A percentile compares a stretch with the other conserved stretches of the same genome.
Evolutionary conservation across 2,329 filamentous ascomycete species (phyloP).

Genomic region (Cladosporium cucumerinum): DNA sequence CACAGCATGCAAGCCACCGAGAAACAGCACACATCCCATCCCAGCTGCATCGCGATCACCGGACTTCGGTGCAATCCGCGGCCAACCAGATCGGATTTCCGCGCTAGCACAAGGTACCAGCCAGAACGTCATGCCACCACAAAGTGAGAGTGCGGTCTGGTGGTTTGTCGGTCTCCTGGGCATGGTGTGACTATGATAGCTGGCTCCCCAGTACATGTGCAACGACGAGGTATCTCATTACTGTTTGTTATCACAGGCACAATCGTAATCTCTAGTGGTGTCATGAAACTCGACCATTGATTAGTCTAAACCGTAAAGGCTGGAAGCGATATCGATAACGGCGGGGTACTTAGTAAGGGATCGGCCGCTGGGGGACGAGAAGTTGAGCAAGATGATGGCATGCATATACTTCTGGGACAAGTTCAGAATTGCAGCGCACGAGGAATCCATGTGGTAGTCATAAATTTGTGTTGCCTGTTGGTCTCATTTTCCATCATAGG

Average conservation of each 20-base stretch:
- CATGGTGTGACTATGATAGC: not conserved
- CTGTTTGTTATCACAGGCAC: not conserved
- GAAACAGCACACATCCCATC: not conserved
- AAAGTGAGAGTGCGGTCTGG: not conserved
- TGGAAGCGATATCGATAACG: slow-evolving; percentile 1
- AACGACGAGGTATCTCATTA: not conserved
- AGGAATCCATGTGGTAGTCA: not conserved
- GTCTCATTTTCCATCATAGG: not conserved
- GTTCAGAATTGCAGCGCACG: not conserved
- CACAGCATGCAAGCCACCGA: not conserved
- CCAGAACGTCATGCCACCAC: not conserved
- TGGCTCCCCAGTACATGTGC: not conserved
- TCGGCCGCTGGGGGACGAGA: not conserved
- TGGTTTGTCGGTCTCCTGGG: not conserved
- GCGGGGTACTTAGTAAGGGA: not conserved
- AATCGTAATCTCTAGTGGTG: not conserved
- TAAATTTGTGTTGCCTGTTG: not conserved
- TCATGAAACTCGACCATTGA: not conserved
- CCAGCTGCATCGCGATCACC: slow-evolving; percentile 4
- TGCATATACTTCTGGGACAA: not conserved
- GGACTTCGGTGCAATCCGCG: slow-evolving; percentile 7
- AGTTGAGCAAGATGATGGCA: not conserved
- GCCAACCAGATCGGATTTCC: not conserved
- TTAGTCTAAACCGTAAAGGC: not conserved
- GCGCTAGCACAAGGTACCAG: not conserved